Percentiles rank a stretch among this genome's conserved stretches.
These are phyloP conservation scores for Didymella pomorum DNA, from an alignment of 2,329 filamentous ascomycete genomes.

Conservation along the genomic window DNA sequence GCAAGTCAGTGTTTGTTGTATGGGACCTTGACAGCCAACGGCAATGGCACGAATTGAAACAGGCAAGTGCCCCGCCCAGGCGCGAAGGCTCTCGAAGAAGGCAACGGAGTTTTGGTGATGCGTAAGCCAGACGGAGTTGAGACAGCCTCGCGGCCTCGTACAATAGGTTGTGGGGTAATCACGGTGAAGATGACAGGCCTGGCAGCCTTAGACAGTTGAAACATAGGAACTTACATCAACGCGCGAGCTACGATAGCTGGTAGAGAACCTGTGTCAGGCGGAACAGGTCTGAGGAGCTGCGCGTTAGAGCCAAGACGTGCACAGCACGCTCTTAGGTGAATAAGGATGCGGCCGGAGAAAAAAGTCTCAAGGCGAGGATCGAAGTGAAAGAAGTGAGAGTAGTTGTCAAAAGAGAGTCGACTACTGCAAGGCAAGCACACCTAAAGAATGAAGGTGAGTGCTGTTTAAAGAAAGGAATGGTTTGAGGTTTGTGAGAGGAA, in stretches of 20 bases:
- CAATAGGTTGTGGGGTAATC: constrained; percentile 26
- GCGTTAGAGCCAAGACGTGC: constrained; percentile 50
- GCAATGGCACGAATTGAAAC: constrained; percentile 21
- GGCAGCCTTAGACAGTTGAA: constrained; percentile 27
- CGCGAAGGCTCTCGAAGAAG: constrained; percentile 21
- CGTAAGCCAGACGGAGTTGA: constrained; percentile 23
- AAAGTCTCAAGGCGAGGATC: constrained; percentile 12
- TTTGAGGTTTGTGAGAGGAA: constrained; percentile 27
- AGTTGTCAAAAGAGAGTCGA: constrained; percentile 25
- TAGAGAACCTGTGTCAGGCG: constrained; percentile 37
- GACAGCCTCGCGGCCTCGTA: constrained; percentile 16
- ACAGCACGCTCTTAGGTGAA: constrained; percentile 43
- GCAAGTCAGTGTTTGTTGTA: constrained; percentile 21
- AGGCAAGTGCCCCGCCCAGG: constrained; percentile 23
- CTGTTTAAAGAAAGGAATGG: constrained; percentile 26
- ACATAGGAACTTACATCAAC: constrained; percentile 47
- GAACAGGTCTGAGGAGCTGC: constrained; percentile 32
- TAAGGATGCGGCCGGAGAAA: constrained; percentile 28
- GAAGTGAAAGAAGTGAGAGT: constrained; percentile 27
- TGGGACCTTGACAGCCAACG: constrained; percentile 22
- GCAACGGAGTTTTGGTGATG: constrained; percentile 20
- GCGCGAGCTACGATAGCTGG: constrained; percentile 41
- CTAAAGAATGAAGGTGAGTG: constrained; percentile 43
- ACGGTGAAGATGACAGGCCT: constrained; percentile 16
- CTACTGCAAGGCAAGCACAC: constrained; percentile 33